Evolutionary conservation across 2,329 filamentous ascomycete genomes (phyloP).

Genomic region (Fusarium beomiforme): DNA sequence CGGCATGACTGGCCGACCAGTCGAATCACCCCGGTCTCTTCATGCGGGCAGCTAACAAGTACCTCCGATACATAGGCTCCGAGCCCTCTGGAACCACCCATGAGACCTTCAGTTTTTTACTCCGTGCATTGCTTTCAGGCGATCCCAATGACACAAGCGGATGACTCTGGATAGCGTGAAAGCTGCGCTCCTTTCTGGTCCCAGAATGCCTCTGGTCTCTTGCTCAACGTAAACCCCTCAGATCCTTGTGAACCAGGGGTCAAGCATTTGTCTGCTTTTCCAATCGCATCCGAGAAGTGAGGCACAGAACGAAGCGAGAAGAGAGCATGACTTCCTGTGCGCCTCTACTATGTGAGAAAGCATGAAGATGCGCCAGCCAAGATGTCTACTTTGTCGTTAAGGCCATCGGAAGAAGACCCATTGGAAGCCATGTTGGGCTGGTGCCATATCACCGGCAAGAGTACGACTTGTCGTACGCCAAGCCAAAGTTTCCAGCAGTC

Average conservation of each 20-base stretch:
- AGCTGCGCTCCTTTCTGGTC: neutral
- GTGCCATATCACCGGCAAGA: neutral
- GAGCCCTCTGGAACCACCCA: neutral
- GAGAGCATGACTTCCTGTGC: neutral
- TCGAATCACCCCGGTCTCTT: neutral
- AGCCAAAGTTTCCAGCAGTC: constrained; percentile 9
- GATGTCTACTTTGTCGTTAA: neutral
- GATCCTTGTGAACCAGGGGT: neutral
- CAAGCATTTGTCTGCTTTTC: neutral
- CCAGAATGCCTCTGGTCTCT: neutral
- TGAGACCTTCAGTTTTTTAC: neutral
- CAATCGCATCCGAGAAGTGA: neutral
- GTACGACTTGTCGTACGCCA: constrained; percentile 2
- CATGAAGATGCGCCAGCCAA: neutral
- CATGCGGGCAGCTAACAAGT: neutral
- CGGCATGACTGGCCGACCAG: neutral
- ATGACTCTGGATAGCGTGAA: neutral
- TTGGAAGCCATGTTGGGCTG: neutral
- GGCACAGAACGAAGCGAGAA: constrained; percentile 4
- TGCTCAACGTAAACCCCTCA: neutral
- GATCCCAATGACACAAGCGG: neutral
- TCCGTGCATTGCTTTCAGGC: neutral
- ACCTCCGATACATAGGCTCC: neutral
- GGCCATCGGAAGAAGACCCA: neutral
- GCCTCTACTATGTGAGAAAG: neutral